Evolutionary conservation across 2,329 filamentous ascomycete genomes (phyloP).

Genomic region (Ploettnerulaceae sp.): DNA sequence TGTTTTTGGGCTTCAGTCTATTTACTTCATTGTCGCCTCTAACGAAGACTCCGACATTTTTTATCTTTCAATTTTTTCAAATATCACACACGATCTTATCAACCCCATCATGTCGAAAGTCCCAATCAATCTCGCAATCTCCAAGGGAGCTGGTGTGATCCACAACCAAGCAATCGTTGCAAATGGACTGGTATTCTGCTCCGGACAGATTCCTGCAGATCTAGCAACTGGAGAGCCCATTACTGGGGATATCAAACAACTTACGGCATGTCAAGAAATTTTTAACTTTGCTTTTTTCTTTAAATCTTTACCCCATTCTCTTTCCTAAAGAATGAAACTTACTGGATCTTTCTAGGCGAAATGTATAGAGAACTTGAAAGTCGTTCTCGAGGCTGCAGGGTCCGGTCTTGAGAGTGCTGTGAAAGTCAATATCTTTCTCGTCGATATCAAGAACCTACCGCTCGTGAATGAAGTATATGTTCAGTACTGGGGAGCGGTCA

Average conservation of each 20-base stretch:
- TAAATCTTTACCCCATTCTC: too few relatives aligned
- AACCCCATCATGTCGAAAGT: slow-evolving; percentile 6
- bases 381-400: slow-evolving; percentile 65
- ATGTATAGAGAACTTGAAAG: slow-evolving; percentile 50
- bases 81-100: too few relatives aligned
- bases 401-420: slow-evolving; percentile 61
- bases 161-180: slow-evolving; percentile 11
- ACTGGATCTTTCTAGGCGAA: neutral
- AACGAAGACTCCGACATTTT: too few relatives aligned
- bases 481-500: slow-evolving; percentile 57
- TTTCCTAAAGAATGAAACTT: too few relatives aligned
- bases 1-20: too few relatives aligned
- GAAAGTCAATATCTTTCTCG: slow-evolving; percentile 70
- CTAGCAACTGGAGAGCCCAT: slow-evolving; percentile 2
- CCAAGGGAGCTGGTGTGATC: slow-evolving; percentile 2
- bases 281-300: too few relatives aligned
- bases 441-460: slow-evolving; percentile 68
- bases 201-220: slow-evolving; percentile 7
- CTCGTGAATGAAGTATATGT: slow-evolving; percentile 72
- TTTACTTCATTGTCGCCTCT: too few relatives aligned
- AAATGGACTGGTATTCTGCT: slow-evolving; percentile 11
- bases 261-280: slow-evolving; percentile 7
- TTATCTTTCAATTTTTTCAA: too few relatives aligned
- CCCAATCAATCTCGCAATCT: slow-evolving; percentile 1
- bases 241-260: neutral